Base-by-base conservation (phyloP, 129 eudicot species). In the Helianthus tuberosus region DNA sequence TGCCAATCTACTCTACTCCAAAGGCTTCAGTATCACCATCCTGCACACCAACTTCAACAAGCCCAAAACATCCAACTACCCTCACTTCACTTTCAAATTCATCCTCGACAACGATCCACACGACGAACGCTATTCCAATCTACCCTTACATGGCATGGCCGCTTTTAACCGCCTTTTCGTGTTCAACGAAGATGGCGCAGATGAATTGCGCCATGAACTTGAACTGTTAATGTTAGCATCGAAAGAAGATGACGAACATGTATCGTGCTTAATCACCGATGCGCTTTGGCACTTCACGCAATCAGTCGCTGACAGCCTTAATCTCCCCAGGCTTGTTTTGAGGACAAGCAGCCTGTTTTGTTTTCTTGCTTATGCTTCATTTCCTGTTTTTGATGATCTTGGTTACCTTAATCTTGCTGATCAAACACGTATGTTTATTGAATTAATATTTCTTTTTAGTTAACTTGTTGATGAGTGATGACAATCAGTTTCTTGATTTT, bases 21-120 rank as follows among this genome's bases (percentile, higher is more conserved):
- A 73, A 66, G 93, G 93, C 71, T 90, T 90, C 66, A 20, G 48
- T 35, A 87, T 90, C 29, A 71, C 89, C 46, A 81, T 90, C 66
- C 79, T 90, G 23, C 93, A 87, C 54, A 87, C 90, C 15, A 39
- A 48, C 12, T 79, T 71, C 76, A 87, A 87, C 81, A 62, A 86
- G 48, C 93, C 87, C 5, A 64, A 81, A 8, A 85, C 76, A 1
- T 68, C 78, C 9, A 74, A 83, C 32, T 58, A 83, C 68, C 89
- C 93, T 23, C 65, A 80, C 62, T 81, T 85, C 72, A 69, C 85
- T 38, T 87, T 90, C 54, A 81, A 29, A 23, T 46, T 81, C 16
- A 79, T 87, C 52, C 48, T 73, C 23, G 77, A 85, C 3, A 77
- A 49, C 62, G 29, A 80, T 10, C 58, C 74, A 7, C 58, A 71